Conservation (phyloP, 2,329 filamentous ascomycete genomes). For the Fusarium acutatum region DNA sequence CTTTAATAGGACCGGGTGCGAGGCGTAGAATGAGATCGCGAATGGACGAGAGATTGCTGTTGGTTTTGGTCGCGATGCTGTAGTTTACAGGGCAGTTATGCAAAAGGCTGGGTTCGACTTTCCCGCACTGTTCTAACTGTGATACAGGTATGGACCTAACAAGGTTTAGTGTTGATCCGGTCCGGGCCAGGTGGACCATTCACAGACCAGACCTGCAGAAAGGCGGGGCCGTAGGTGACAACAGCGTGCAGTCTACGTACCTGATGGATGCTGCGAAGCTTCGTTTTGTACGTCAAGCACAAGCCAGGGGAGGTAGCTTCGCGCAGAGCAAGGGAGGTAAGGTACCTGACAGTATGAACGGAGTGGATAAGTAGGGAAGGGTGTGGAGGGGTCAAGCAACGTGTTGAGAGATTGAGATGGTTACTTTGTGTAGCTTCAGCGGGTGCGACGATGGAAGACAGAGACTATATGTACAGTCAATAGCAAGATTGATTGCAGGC, state of each 20-base stretch:
- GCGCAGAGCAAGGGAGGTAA: not conserved
- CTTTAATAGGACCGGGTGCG: conserved; percentile 11
- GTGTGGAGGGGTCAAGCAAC: conserved; percentile 3
- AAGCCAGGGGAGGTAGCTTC: conserved; percentile 14
- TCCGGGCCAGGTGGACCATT: conserved; percentile 45
- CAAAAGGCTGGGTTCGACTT: conserved; percentile 50
- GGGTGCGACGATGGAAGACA: not conserved
- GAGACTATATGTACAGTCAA: not conserved
- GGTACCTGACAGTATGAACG: conserved; percentile 8
- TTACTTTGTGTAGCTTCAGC: conserved; percentile 6
- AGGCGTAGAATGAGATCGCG: conserved; percentile 31
- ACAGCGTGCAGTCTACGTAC: conserved; percentile 27
- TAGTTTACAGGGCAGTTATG: conserved; percentile 30
- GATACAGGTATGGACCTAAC: conserved; percentile 41
- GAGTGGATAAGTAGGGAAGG: not conserved
- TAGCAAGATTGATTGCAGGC: not conserved
- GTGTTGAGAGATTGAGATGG: not conserved
- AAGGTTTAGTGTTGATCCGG: conserved; percentile 54
- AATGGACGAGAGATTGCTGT: conserved; percentile 31
- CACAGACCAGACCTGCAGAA: conserved; percentile 35
- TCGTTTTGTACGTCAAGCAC: conserved; percentile 25
- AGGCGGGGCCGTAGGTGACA: conserved; percentile 6
- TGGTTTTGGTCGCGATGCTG: conserved; percentile 37
- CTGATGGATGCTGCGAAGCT: conserved; percentile 10
- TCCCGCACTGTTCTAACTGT: conserved; percentile 50